These are phyloP conservation scores for Collariella sp. DNA, from an alignment of 495 filamentous ascomycete species.

Conservation along the genomic window DNA sequence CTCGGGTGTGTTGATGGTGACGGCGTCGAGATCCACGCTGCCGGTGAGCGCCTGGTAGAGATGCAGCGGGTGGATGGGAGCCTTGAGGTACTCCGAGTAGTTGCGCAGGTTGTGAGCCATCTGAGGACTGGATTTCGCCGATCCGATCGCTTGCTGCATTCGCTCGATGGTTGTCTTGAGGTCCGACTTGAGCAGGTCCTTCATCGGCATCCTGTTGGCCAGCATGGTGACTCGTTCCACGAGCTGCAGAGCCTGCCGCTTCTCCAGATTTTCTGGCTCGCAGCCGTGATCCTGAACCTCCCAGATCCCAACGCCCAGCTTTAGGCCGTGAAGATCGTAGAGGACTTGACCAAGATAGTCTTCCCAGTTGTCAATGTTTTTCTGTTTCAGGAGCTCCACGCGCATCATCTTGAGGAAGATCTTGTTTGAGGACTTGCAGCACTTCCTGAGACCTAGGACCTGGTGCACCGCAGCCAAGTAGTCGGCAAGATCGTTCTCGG, in stretches of 20 bases:
- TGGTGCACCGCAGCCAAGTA: constrained; percentile 73
- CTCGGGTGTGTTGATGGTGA: constrained; percentile 43
- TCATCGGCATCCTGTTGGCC: constrained; percentile 76
- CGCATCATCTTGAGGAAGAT: constrained; percentile 84
- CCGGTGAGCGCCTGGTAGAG: constrained; percentile 72
- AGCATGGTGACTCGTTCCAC: constrained; percentile 75
- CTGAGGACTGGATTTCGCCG: constrained; percentile 55
- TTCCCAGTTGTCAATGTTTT: constrained; percentile 60
- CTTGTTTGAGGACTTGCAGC: constrained; percentile 77
- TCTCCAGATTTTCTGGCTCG: constrained; percentile 64
- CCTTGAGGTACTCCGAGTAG: constrained; percentile 65
- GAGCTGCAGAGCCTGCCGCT: constrained; percentile 63
- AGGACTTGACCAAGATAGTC: constrained; percentile 76
- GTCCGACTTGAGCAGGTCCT: constrained; percentile 83
- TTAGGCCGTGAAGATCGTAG: constrained; percentile 81
- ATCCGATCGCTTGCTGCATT: constrained; percentile 59
- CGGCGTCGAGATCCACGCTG: constrained; percentile 51
- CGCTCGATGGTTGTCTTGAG: constrained; percentile 81
- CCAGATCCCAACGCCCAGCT: constrained; percentile 58
- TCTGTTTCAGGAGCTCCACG: constrained; percentile 60
- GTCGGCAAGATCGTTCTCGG: constrained; percentile 61
- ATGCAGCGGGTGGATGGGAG: constrained; percentile 72
- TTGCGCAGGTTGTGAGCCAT: constrained; percentile 67
- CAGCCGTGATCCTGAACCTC: constrained; percentile 70
- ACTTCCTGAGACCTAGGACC: constrained; percentile 73